Evolutionary conservation across 495 filamentous ascomycete species (phyloP).

Genomic region (Penicillium subrubescens): DNA sequence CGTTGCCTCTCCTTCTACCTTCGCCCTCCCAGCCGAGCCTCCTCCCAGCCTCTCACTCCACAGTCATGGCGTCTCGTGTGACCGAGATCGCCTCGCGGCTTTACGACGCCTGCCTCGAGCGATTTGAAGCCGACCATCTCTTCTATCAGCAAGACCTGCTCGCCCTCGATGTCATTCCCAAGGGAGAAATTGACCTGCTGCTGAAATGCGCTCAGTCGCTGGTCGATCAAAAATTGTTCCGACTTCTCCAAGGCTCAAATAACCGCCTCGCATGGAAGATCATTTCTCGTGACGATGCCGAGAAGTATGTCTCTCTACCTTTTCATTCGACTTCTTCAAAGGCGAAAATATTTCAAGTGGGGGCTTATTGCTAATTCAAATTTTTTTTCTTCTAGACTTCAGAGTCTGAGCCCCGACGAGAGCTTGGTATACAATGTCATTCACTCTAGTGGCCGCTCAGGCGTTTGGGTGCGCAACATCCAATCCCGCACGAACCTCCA

Average conservation of each 20-base stretch:
- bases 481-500: conserved; percentile 74
- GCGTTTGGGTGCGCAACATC: conserved; percentile 85
- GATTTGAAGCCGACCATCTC: conserved; percentile 49
- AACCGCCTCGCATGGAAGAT: conserved; percentile 65
- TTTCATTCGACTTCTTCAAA: not conserved
- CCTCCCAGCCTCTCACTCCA: conserved; percentile 22
- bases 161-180: conserved; percentile 61
- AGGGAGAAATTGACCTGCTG: conserved; percentile 58
- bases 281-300: conserved; percentile 67
- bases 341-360: not conserved
- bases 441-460: conserved; percentile 75
- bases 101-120: conserved; percentile 45
- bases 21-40: conserved; percentile 6
- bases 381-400: conserved; percentile 57
- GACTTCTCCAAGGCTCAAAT: conserved; percentile 54
- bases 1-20: conserved; percentile 6
- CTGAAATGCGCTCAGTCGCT: conserved; percentile 62
- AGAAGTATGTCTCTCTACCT: conserved; percentile 55
- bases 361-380: conserved; percentile 8
- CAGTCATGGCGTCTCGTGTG: conserved; percentile 36
- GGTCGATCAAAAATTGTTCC: conserved; percentile 68
- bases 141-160: conserved; percentile 71
- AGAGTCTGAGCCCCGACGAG: conserved; percentile 67
- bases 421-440: conserved; percentile 81
- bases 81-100: conserved; percentile 46